Conservation (phyloP, 176 grass and related monocot genomes). For the Zea luxurians region DNA sequence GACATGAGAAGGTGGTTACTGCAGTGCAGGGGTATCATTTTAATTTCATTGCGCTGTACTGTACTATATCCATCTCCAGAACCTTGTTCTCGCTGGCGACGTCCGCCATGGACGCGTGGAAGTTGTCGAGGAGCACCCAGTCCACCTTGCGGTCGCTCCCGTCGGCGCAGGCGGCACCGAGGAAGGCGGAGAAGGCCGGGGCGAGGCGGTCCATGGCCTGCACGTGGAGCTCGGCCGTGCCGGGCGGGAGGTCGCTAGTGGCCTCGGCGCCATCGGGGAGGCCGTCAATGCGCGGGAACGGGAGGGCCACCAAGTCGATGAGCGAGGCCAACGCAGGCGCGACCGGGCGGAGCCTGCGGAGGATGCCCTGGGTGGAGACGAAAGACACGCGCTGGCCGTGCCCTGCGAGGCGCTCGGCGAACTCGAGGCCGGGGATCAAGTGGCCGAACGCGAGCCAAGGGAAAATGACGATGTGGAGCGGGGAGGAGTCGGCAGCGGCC, state of each 20-base stretch:
- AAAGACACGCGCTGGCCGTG: constrained; percentile 15
- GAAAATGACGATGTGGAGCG: constrained; percentile 8
- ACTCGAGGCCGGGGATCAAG: neutral
- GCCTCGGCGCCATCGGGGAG: constrained; percentile 15
- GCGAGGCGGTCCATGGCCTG: constrained; percentile 29
- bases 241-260: neutral
- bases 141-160: neutral
- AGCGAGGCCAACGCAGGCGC: neutral
- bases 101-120: neutral
- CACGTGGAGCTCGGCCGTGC: constrained; percentile 12
- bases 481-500: neutral
- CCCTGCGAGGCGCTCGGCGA: neutral
- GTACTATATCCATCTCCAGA: neutral
- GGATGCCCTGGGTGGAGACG: neutral
- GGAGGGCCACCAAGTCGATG: constrained; percentile 11
- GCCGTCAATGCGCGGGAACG: constrained; percentile 5
- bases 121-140: neutral
- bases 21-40: too few species aligned
- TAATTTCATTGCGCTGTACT: too few species aligned
- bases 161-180: neutral
- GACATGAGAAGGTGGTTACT: neutral
- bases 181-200: constrained; percentile 11
- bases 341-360: neutral
- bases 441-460: constrained; percentile 17
- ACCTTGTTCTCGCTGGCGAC: neutral